Percentiles rank a stretch among this genome's conserved stretches.
phyloP scores from a whole-genome alignment of 139 green algal genomes.

The Tetraselmis striata region DNA sequence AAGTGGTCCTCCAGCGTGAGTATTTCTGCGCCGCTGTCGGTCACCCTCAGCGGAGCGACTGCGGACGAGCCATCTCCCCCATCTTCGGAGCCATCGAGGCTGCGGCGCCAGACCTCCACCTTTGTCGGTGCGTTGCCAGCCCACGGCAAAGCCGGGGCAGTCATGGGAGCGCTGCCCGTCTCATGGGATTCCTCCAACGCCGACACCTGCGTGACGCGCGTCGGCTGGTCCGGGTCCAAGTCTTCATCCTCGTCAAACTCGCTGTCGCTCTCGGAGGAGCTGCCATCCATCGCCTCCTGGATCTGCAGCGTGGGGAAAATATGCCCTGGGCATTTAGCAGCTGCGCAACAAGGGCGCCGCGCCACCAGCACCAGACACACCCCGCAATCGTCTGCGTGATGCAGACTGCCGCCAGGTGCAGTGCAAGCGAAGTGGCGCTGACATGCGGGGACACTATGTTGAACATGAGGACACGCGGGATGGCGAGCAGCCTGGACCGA shows the following conservation, averaged over 20 bases:
- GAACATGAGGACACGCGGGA: too few species aligned
- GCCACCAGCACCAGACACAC: too few species aligned
- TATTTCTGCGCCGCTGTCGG: not conserved
- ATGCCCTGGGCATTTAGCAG: too few species aligned
- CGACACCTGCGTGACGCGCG: not conserved
- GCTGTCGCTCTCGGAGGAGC: not conserved
- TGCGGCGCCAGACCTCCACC: not conserved
- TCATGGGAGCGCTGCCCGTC: not conserved
- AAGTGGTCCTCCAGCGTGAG: not conserved
- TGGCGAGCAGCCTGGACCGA: too few species aligned
- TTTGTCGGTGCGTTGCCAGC: too few species aligned
- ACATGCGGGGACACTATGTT: too few species aligned
- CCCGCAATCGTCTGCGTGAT: too few species aligned
- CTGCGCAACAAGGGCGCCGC: too few species aligned
- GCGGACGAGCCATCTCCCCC: not conserved
- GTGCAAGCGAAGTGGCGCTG: too few species aligned
- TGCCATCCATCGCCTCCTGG: not conserved
- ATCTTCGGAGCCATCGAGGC: not conserved
- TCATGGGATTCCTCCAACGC: not conserved
- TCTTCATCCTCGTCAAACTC: not conserved
- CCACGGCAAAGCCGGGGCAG: too few species aligned
- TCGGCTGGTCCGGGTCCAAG: not conserved
- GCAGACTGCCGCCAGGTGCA: too few species aligned
- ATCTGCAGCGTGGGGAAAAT: too few species aligned
- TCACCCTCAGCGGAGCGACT: not conserved